Evolutionary conservation across 2,329 filamentous ascomycete genomes (phyloP).

Genomic region (Biscogniauxia mediterranea): DNA sequence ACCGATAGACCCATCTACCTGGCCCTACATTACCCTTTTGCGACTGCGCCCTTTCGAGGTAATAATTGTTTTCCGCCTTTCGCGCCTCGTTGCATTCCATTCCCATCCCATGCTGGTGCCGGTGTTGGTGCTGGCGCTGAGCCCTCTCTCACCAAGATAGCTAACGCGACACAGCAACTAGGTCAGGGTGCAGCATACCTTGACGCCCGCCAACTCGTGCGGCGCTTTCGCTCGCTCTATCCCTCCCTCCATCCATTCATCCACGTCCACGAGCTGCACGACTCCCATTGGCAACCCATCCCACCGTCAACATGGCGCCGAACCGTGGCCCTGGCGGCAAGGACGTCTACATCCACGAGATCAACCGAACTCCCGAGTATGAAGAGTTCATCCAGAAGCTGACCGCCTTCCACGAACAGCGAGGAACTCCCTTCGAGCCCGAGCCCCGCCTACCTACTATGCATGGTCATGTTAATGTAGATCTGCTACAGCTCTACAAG

Average conservation of each 20-base stretch:
- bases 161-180: not conserved
- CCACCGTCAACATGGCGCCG: conserved; percentile 27
- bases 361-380: conserved; percentile 68
- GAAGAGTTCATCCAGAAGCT: conserved; percentile 75
- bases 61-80: not conserved
- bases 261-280: no score
- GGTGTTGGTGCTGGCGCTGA: no score
- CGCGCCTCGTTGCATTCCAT: not conserved
- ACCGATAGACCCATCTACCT: not conserved
- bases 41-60: not conserved
- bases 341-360: conserved; percentile 36
- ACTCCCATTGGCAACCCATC: not conserved
- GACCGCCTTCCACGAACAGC: conserved; percentile 70
- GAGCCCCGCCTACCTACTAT: conserved; percentile 64
- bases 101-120: not conserved
- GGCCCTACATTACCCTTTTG: not conserved
- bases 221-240: not conserved
- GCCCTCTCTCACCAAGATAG: not conserved
- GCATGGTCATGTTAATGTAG: conserved; percentile 72
- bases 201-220: not conserved
- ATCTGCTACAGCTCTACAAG: conserved; percentile 76
- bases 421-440: conserved; percentile 75
- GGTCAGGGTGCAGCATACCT: not conserved
- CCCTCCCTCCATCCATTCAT: not conserved
- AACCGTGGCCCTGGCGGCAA: conserved; percentile 27